phyloP scores from a whole-genome alignment of 164 flowering plant species.

The Malania oleifera region DNA sequence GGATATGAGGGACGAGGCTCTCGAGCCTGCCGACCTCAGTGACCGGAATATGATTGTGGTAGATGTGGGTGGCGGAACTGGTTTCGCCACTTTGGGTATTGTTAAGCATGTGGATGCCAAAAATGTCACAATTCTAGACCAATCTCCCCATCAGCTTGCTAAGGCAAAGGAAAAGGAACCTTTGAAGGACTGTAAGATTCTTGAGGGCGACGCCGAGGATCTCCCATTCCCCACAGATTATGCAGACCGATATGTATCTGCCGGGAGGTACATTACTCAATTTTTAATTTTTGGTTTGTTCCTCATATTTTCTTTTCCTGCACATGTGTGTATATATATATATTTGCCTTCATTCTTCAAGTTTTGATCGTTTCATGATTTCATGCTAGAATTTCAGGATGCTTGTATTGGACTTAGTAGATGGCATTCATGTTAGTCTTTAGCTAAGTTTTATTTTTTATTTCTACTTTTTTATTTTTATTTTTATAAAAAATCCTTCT shows the following conservation, averaged over 20 bases:
- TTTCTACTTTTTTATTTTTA: too few species aligned
- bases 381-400: too few species aligned
- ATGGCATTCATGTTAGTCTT: too few species aligned
- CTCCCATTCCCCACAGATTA: constrained; percentile 66
- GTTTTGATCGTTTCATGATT: too few species aligned
- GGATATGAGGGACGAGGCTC: constrained; percentile 78
- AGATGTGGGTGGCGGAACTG: constrained; percentile 82
- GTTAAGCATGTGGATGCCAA: constrained; percentile 78
- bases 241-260: constrained; percentile 71
- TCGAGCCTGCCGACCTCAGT: constrained; percentile 60
- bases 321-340: too few species aligned
- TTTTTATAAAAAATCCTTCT: too few species aligned
- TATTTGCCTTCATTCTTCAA: too few species aligned
- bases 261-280: constrained; percentile 53
- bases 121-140: constrained; percentile 70
- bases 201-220: constrained; percentile 82
- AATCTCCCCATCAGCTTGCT: constrained; percentile 80
- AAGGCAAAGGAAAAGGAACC: constrained; percentile 76
- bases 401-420: too few species aligned
- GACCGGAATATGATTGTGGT: constrained; percentile 50
- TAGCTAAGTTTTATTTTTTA: too few species aligned
- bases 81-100: constrained; percentile 66
- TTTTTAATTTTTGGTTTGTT: background rate
- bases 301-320: background rate
- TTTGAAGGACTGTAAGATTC: constrained; percentile 54